phyloP scores from a whole-genome alignment of 2,329 filamentous ascomycete genomes.

The Microdochium nivale region DNA sequence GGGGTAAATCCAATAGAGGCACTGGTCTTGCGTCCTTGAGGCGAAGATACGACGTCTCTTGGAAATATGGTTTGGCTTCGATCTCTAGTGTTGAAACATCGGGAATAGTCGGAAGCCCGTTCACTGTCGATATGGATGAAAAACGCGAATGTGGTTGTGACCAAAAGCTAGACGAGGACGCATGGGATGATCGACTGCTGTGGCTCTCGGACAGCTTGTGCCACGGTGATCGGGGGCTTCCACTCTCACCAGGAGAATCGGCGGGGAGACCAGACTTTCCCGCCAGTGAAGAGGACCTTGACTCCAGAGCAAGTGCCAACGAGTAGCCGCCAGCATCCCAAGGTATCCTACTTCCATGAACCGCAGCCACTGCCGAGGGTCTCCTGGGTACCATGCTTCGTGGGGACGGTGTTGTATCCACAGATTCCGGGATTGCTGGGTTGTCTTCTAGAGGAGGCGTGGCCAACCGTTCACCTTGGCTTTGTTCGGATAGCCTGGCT shows the following conservation, averaged over 20 bases:
- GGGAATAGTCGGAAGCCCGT: slow-evolving; percentile 26
- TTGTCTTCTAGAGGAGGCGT: slow-evolving; percentile 14
- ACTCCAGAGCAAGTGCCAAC: slow-evolving; percentile 31
- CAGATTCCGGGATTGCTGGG: slow-evolving; percentile 12
- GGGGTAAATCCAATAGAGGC: background rate
- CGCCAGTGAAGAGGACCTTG: slow-evolving; percentile 20
- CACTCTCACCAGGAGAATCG: slow-evolving; percentile 13
- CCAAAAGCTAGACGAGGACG: slow-evolving; percentile 34
- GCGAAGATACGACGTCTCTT: slow-evolving; percentile 7
- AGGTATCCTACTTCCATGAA: slow-evolving; percentile 31
- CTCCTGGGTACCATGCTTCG: slow-evolving; percentile 11
- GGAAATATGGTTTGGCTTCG: slow-evolving; percentile 3
- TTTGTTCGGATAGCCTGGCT: slow-evolving; percentile 6
- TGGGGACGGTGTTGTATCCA: slow-evolving; percentile 18
- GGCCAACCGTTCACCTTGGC: slow-evolving; percentile 11
- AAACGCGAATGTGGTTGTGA: slow-evolving; percentile 36
- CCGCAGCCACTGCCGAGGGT: slow-evolving; percentile 18
- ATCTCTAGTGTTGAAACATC: slow-evolving; percentile 29
- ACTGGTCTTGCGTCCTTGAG: background rate
- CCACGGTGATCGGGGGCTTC: slow-evolving; percentile 24
- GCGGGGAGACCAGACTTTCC: slow-evolving; percentile 12
- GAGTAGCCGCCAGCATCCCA: slow-evolving; percentile 44
- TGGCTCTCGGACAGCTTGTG: slow-evolving; percentile 42
- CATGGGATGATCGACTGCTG: slow-evolving; percentile 42
- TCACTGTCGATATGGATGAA: slow-evolving; percentile 44